Base-by-base conservation (phyloP, 1,139 yeast genomes). In the Sugiyamaella neomexicana region DNA sequence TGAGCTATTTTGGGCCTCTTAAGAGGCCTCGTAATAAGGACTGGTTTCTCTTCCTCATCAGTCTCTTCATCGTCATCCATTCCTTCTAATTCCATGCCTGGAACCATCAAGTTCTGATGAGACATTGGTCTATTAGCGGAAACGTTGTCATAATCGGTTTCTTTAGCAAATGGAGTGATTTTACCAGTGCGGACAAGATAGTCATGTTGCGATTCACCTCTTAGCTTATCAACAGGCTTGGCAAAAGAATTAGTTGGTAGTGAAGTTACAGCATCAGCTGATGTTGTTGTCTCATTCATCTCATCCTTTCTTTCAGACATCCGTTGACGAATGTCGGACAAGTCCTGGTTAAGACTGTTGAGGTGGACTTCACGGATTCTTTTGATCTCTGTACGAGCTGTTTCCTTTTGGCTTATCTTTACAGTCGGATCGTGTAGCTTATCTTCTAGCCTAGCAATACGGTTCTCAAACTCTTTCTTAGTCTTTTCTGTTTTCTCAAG, bases 101-200 rank as follows among this genome's bases (percentile, higher is more conserved):
- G 83, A 4, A 72, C 62, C 10, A 75, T 63, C 25, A 80, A 65
- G 47, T 76, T 68, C 58, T 75, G 77, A 58, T 79, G 82, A 39
- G 80, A 67, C 60, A 60, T 58, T 6, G 44, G 53, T 1, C 56
- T 40, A 4, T 25, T 31, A 5, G 43, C 47, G 0, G 29, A n/a
- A 2, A 45, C 37, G 16, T 38, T 49, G 9, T 46, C 58, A 60
- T 88, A 88, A 4, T 80, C 81, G 37, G 79, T 76, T 16, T 82
- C 75, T 42, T 82, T 82, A 9, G 97, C 96, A 74, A 93, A 93
- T 0, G 99, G 99, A 0, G 99, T 93, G 55, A 90, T 83, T 67
- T 89, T 85, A 41, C 99, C 99, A 0, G 91, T 91, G 60, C 99
- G 76, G 0, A 93, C 80, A 58, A 93, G 75, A 66, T 72, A 93